Percentiles rank a stretch among this genome's conserved stretches.
phyloP scores from a whole-genome alignment of 495 filamentous ascomycete genomes.

The Viridothelium virens region DNA sequence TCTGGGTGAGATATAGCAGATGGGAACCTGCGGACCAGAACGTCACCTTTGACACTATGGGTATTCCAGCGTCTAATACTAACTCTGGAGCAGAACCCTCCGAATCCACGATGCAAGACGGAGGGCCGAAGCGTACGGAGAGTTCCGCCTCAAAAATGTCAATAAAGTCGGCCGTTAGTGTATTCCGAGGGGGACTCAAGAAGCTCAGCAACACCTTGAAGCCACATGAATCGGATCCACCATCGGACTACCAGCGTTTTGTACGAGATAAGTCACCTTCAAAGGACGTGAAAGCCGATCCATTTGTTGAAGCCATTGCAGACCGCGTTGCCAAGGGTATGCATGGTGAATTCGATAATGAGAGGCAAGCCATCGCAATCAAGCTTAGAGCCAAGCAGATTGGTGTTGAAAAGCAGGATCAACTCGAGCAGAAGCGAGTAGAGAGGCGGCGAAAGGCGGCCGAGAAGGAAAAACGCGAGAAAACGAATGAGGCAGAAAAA shows the following conservation, averaged over 20 bases:
- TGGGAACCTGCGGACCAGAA: not conserved
- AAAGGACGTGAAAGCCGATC: not conserved
- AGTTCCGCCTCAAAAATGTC: not conserved
- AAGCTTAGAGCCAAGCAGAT: not conserved
- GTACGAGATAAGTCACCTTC: not conserved
- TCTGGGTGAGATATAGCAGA: not conserved
- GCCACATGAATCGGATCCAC: not conserved
- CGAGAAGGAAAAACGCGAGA: not conserved
- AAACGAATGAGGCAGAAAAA: not conserved
- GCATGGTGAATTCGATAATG: not conserved
- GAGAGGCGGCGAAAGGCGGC: not conserved
- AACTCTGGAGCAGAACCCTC: not conserved
- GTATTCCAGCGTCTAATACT: not conserved
- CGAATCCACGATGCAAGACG: not conserved
- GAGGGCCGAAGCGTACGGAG: not conserved
- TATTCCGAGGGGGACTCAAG: not conserved
- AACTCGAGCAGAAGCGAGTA: not conserved
- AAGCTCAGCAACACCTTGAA: slow-evolving; percentile 8
- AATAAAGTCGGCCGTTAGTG: not conserved
- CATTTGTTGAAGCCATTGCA: not conserved
- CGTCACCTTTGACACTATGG: not conserved
- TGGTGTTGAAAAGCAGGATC: not conserved
- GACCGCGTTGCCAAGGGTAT: slow-evolving; percentile 2
- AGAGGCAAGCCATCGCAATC: not conserved
- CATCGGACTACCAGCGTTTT: slow-evolving; percentile 6